phyloP scores from a whole-genome alignment of 345 rosid species.

The Brassica juncea region DNA sequence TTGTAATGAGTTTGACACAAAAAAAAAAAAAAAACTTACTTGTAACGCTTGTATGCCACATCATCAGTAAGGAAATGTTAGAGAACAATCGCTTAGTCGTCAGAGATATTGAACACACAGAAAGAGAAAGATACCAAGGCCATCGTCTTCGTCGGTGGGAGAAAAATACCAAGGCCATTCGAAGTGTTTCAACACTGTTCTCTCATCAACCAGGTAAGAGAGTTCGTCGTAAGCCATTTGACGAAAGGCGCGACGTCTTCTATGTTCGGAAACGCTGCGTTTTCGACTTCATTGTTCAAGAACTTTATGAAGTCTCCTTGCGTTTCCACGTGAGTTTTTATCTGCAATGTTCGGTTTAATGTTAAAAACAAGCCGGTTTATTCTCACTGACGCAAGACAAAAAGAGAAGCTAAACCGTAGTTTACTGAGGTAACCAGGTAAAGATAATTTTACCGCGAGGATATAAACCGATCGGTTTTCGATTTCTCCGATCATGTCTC shows the following conservation, averaged over 20 bases:
- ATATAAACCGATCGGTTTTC: conserved; percentile 89
- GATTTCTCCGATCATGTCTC: no score
- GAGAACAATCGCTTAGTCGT: no score
- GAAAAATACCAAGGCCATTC: no score
- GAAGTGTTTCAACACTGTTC: conserved; percentile 88
- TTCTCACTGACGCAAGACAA: conserved; percentile 25
- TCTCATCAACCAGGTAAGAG: conserved; percentile 87
- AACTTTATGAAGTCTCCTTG: conserved; percentile 92
- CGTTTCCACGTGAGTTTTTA: conserved; percentile 89
- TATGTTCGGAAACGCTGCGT: conserved; percentile 69
- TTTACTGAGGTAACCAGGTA: background rate
- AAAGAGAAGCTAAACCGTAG: conserved; percentile 26
- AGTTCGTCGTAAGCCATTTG: conserved; percentile 95
- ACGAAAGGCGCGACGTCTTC: conserved; percentile 95
- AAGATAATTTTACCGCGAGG: conserved; percentile 60
- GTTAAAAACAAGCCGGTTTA: conserved; percentile 21
- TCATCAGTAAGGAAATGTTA: no score
- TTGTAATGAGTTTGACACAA: no score
- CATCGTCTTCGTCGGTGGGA: no score
- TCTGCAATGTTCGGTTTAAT: conserved; percentile 48
- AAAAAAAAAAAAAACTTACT: no score
- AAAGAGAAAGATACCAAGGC: no score
- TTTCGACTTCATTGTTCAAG: conserved; percentile 84
- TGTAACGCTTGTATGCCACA: no score
- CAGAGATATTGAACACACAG: no score